Conservation (phyloP, 345 rosid species). For the Atalantia buxifolia region DNA sequence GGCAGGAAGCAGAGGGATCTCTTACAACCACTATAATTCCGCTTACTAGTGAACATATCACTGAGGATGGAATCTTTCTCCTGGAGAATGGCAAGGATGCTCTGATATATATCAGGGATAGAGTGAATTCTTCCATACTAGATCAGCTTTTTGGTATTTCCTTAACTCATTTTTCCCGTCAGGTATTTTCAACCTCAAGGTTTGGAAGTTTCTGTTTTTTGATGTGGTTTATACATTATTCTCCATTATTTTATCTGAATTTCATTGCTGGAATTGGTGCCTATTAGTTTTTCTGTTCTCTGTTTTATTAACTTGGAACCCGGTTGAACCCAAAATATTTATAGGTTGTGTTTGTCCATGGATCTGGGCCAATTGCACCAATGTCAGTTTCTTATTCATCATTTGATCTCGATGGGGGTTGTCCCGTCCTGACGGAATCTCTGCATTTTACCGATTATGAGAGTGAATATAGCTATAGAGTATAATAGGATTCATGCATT, state of each 20-base stretch:
- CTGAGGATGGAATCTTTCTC: conserved; percentile 78
- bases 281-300: not conserved
- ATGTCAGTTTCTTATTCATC: not conserved
- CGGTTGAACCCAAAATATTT: not conserved
- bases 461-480: not conserved
- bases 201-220: not conserved
- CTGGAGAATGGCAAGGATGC: conserved; percentile 93
- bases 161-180: conserved; percentile 59
- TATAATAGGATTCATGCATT: not conserved
- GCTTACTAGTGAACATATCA: conserved; percentile 73
- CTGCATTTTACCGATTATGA: not conserved
- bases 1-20: conserved; percentile 59
- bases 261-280: not conserved
- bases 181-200: conserved; percentile 39
- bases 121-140: conserved; percentile 54
- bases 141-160: conserved; percentile 59
- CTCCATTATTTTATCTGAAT: not conserved
- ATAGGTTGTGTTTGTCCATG: not conserved
- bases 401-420: not conserved
- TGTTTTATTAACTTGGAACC: not conserved
- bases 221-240: not conserved
- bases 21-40: conserved; percentile 62
- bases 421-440: not conserved
- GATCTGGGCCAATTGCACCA: not conserved
- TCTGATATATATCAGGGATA: conserved; percentile 66